Conservation (phyloP, 129 eudicot genomes). For the Apium graveolens region DNA sequence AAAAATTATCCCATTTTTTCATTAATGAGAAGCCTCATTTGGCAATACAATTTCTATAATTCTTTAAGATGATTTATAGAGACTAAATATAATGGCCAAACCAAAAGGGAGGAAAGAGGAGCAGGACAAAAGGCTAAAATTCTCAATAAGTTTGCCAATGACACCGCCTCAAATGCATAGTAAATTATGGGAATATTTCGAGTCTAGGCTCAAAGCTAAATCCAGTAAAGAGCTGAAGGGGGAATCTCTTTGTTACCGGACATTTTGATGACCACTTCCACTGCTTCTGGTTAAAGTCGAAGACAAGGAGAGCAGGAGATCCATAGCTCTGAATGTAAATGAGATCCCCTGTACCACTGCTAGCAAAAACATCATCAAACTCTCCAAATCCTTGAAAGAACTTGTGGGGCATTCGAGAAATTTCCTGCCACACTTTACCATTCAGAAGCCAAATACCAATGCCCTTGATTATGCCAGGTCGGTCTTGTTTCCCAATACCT, state of each 20-base stretch:
- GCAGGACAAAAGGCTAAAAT: background rate
- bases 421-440: conserved; percentile 80
- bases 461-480: conserved; percentile 79
- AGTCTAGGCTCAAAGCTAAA: conserved; percentile 94
- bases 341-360: conserved; percentile 83
- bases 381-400: conserved; percentile 96
- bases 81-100: conserved; percentile 5
- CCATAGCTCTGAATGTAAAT: conserved; percentile 94
- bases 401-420: conserved; percentile 79
- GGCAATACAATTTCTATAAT: background rate
- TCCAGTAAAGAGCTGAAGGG: conserved; percentile 93
- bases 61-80: conserved; percentile 9
- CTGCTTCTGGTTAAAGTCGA: conserved; percentile 48
- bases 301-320: conserved; percentile 77
- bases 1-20: background rate
- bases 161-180: background rate
- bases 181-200: conserved; percentile 51
- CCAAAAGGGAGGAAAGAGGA: background rate
- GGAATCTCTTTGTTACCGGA: conserved; percentile 86
- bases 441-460: conserved; percentile 81
- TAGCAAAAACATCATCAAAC: conserved; percentile 91
- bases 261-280: conserved; percentile 98
- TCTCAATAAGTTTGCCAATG: background rate
- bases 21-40: background rate
- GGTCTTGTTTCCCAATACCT: conserved; percentile 90